Evolutionary conservation across 208 protist genomes (phyloP).

Genomic region (Wallacemonas collosoma): DNA sequence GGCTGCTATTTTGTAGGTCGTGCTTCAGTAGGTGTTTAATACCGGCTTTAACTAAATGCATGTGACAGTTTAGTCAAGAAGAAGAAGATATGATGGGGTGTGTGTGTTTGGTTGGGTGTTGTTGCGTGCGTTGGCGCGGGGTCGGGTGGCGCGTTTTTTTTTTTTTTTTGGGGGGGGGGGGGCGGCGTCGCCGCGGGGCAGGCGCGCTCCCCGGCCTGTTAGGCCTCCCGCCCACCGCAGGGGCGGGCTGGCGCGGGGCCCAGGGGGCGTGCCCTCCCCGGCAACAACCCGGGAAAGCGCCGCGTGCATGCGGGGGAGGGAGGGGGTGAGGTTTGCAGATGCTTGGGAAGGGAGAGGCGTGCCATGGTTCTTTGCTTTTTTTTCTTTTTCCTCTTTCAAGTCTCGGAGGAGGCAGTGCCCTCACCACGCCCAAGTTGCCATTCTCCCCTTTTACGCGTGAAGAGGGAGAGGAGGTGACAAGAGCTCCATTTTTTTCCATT

Average conservation of each 20-base stretch:
- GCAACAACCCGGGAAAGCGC: neutral
- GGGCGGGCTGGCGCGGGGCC: neutral
- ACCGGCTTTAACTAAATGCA: neutral
- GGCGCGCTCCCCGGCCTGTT: neutral
- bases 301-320: neutral
- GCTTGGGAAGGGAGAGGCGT: neutral
- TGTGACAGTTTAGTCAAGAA: slow-evolving; percentile 7
- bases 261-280: neutral
- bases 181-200: neutral
- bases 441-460: too few relatives aligned
- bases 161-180: neutral
- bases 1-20: slow-evolving; percentile 6
- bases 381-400: neutral
- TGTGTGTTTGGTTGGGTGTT: neutral
- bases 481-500: slow-evolving; percentile 3
- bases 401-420: neutral
- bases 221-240: too few relatives aligned
- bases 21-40: slow-evolving; percentile 14
- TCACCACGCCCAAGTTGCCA: too few relatives aligned
- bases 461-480: too few relatives aligned
- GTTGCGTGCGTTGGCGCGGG: neutral
- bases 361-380: neutral
- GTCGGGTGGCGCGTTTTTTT: neutral
- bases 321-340: neutral
- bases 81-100: neutral